Conservation (phyloP, 2,329 filamentous ascomycete genomes). For the Claviceps purpurea region DNA sequence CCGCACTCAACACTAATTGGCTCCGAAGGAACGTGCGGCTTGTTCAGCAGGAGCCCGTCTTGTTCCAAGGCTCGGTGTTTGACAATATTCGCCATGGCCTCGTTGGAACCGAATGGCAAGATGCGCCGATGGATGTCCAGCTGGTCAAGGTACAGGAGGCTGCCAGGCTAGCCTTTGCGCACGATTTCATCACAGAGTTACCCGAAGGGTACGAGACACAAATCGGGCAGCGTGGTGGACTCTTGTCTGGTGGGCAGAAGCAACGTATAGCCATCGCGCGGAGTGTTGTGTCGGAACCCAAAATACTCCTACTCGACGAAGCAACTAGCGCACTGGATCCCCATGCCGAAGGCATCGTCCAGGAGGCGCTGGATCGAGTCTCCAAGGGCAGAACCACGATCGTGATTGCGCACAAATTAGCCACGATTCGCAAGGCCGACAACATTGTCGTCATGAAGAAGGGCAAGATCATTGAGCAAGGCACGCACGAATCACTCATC, state of each 20-base stretch:
- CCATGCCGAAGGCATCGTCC: slow-evolving; percentile 84
- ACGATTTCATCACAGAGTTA: slow-evolving; percentile 34
- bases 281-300: slow-evolving; percentile 61
- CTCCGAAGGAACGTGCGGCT: neutral
- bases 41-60: slow-evolving; percentile 24
- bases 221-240: slow-evolving; percentile 49
- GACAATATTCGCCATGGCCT: slow-evolving; percentile 41
- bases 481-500: slow-evolving; percentile 43
- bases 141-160: slow-evolving; percentile 30
- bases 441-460: slow-evolving; percentile 47
- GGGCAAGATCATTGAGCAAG: slow-evolving; percentile 41
- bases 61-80: slow-evolving; percentile 35
- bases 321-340: slow-evolving; percentile 84
- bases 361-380: slow-evolving; percentile 61
- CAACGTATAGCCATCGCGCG: slow-evolving; percentile 10
- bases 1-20: neutral
- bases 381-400: slow-evolving; percentile 85
- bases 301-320: slow-evolving; percentile 87
- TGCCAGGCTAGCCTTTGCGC: slow-evolving; percentile 34
- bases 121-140: slow-evolving; percentile 26
- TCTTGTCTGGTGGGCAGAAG: slow-evolving; percentile 30
- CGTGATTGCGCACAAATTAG: slow-evolving; percentile 80
- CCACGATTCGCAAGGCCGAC: slow-evolving; percentile 68
- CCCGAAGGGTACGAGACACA: slow-evolving; percentile 37
- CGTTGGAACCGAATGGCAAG: slow-evolving; percentile 25